Percentiles rank a stretch among this genome's conserved stretches.
phyloP scores from a whole-genome alignment of 768 basidiomycete genomes.

The Vararia minispora region DNA sequence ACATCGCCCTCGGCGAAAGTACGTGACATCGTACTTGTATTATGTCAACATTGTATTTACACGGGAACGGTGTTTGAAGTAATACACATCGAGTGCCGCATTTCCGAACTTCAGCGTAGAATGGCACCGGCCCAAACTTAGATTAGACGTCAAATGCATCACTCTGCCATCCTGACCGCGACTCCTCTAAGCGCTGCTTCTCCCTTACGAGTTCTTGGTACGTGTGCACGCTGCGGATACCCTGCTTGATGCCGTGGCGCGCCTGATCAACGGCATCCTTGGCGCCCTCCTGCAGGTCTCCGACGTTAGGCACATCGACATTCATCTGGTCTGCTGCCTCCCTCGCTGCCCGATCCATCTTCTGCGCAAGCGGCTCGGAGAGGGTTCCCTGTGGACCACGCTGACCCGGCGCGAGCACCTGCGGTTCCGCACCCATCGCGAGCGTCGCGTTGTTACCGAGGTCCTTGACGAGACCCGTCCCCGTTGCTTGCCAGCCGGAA shows the following conservation, averaged over 20 bases:
- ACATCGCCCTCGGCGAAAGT: no score
- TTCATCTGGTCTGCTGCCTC: constrained; percentile 22
- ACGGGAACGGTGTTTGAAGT: no score
- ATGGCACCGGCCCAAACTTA: no score
- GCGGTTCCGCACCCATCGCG: constrained; percentile 65
- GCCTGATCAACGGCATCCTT: constrained; percentile 19
- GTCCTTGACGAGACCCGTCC: constrained; percentile 52
- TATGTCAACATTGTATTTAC: no score
- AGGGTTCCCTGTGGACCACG: constrained; percentile 50
- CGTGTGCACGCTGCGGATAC: constrained; percentile 17
- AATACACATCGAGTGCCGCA: no score
- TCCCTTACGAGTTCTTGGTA: constrained; percentile 23
- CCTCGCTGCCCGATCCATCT: constrained; percentile 15
- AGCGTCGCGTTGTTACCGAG: constrained; percentile 31
- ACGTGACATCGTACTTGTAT: no score
- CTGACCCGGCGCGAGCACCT: constrained; percentile 59
- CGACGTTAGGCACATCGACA: constrained; percentile 16
- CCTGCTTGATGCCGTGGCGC: constrained; percentile 19
- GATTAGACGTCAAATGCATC: constrained; percentile 24
- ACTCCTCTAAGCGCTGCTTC: constrained; percentile 23
- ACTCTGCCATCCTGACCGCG: constrained; percentile 25
- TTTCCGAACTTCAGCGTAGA: no score
- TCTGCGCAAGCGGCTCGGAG: constrained; percentile 29
- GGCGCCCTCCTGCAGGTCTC: constrained; percentile 10
- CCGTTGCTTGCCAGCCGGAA: constrained; percentile 42